phyloP scores from a whole-genome alignment of 2,329 filamentous ascomycete genomes.

The Sphaceloma murrayae region DNA sequence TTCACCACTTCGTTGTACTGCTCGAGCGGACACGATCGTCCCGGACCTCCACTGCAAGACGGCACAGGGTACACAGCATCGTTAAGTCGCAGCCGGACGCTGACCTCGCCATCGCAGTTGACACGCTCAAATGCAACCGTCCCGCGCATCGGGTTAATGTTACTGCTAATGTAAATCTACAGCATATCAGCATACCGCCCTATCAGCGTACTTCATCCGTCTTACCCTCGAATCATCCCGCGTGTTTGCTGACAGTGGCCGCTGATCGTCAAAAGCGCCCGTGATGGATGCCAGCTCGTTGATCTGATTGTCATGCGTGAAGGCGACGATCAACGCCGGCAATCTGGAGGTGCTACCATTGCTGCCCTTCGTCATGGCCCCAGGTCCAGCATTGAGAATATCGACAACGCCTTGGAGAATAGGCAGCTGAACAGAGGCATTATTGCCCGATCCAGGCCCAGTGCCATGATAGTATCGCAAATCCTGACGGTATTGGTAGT shows the following conservation, averaged over 20 bases:
- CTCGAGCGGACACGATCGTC: conserved; percentile 37
- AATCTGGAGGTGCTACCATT: conserved; percentile 42
- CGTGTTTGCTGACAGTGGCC: conserved; percentile 38
- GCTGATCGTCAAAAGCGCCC: conserved; percentile 52
- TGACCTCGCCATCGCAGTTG: conserved; percentile 42
- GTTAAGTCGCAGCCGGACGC: conserved; percentile 51
- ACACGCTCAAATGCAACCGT: conserved; percentile 56
- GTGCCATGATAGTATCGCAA: conserved; percentile 51
- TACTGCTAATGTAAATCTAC: conserved; percentile 46
- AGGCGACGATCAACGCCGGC: conserved; percentile 50
- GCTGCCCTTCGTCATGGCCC: conserved; percentile 38
- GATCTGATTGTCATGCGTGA: conserved; percentile 58
- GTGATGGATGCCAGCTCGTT: conserved; percentile 50
- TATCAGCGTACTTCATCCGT: neutral
- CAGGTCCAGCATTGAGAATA: conserved; percentile 45
- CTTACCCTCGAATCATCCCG: conserved; percentile 33
- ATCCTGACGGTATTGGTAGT: conserved; percentile 59
- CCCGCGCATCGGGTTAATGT: conserved; percentile 54
- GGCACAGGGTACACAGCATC: conserved; percentile 52
- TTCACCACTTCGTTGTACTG: conserved; percentile 35
- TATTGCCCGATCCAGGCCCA: conserved; percentile 47
- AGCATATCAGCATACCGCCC: neutral
- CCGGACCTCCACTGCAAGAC: conserved; percentile 42
- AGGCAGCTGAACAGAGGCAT: conserved; percentile 52
- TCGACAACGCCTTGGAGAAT: conserved; percentile 47